A percentile compares a stretch with the other conserved stretches of the same genome.
Evolutionary conservation across 768 basidiomycete genomes (phyloP).

Genomic region (Trametes cubensis): DNA sequence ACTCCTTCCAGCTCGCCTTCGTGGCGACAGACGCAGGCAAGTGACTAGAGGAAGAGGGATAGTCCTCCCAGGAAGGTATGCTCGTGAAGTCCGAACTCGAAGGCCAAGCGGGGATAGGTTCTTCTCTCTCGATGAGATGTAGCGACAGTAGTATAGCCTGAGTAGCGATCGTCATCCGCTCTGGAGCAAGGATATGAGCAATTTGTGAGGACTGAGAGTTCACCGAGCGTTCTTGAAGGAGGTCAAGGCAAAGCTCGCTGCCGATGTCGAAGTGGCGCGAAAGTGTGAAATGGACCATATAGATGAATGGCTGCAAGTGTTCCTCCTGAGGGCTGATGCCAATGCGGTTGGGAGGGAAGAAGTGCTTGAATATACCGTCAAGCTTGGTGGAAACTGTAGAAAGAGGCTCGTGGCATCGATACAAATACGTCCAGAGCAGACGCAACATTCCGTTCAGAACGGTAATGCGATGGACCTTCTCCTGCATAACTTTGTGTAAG

Average conservation of each 20-base stretch:
- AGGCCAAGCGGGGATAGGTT: conserved; percentile 76
- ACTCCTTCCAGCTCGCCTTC: conserved; percentile 71
- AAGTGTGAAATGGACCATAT: conserved; percentile 80
- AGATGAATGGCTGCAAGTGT: conserved; percentile 73
- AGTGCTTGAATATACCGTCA: conserved; percentile 70
- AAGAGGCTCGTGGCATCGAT: conserved; percentile 83
- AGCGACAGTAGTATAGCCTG: conserved; percentile 79
- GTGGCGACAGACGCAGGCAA: conserved; percentile 56
- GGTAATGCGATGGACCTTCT: conserved; percentile 68
- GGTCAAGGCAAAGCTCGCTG: conserved; percentile 75
- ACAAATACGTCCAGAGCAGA: conserved; percentile 93
- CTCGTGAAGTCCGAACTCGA: conserved; percentile 66
- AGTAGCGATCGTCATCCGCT: conserved; percentile 72
- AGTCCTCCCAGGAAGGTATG: conserved; percentile 60
- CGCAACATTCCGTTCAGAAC: conserved; percentile 84
- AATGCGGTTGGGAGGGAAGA: conserved; percentile 75
- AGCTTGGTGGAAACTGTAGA: conserved; percentile 82
- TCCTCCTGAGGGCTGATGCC: conserved; percentile 70
- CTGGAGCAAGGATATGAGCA: conserved; percentile 57
- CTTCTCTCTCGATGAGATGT: conserved; percentile 71
- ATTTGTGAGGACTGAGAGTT: conserved; percentile 45
- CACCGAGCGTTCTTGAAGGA: conserved; percentile 71
- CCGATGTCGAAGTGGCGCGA: conserved; percentile 86
- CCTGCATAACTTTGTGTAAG: conserved; percentile 47
- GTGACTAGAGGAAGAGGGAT: conserved; percentile 67